Evolutionary conservation across 23 red algal species (phyloP), one percentile per base, ranked within the genome.

Genomic region (Gracilaria domingensis): DNA sequence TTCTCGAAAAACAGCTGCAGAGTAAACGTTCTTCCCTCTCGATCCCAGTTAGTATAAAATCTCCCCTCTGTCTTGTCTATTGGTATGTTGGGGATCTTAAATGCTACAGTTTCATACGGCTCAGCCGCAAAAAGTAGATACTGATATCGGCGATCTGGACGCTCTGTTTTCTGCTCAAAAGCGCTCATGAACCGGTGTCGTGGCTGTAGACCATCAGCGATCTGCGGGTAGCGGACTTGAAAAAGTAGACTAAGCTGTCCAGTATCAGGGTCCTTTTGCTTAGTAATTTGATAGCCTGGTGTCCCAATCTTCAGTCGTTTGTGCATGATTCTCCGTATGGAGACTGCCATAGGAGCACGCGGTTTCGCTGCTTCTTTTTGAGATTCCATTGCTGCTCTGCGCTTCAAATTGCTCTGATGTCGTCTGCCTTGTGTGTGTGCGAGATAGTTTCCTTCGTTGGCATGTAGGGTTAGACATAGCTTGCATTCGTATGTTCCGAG

Each of bases 81-180:
- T 9, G 87, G 74, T 70, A 75, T 57, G 67, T 98, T 98, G 32
- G 96, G 96, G 39, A 98, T 98, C 69, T 95, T 98, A 49, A 98
- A 98, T 17, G 96, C 96, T 0, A 98, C 89, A 37, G 96, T 98
- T 80, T 98, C 96, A 75, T 98, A 98, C 54, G 96, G 96, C 54
- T 94, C 96, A 21, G 96, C 92, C 0, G 96, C 96, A 83, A 98
- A 94, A 40, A 98, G 87, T 13, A 98, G 40, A 66, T 94, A 98
- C 56, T 94, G 91, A 58, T 83, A 98, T 21, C 81, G 54, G 57
- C 85, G 54, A 80, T 98, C 92, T 16, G 96, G 96, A 33, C 75
- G 64, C 66, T 98, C 92, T 30, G 58, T 65, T 33, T 83, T 81
- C 67, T 98, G 96, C 84, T 98, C 96, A 71, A 89, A 98, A 21